Conservation (phyloP, 2,329 filamentous ascomycete genomes). For the Cytospora piceae region DNA sequence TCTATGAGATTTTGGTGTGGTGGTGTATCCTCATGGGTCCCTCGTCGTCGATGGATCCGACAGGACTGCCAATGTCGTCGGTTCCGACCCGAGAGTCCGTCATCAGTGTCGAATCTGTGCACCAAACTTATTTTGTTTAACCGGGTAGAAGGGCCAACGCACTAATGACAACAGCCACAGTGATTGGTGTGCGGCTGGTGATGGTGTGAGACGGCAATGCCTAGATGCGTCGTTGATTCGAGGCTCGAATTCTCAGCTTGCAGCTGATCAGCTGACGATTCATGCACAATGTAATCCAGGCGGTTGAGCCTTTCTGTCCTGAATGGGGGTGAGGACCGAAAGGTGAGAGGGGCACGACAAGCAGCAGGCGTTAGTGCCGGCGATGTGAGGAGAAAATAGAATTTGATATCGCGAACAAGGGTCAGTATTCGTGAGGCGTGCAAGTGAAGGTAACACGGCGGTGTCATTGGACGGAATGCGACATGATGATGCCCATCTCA, state of each 20-base stretch:
- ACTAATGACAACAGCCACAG: conserved; percentile 13
- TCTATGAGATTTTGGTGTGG: neutral
- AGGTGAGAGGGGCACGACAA: neutral
- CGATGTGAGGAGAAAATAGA: neutral
- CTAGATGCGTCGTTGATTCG: neutral
- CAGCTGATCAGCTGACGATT: neutral
- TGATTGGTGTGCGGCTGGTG: conserved; percentile 5
- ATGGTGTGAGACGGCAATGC: conserved; percentile 18
- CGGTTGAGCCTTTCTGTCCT: neutral
- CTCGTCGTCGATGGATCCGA: conserved; percentile 3
- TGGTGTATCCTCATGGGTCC: conserved; percentile 14
- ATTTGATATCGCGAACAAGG: conserved; percentile 14
- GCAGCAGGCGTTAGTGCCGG: neutral
- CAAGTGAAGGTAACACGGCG: conserved; percentile 2
- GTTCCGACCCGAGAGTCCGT: conserved; percentile 3
- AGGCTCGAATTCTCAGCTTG: neutral
- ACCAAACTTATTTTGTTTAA: neutral
- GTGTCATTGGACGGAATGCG: conserved; percentile 17
- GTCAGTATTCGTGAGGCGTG: conserved; percentile 19
- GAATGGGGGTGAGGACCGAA: neutral
- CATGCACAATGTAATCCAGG: neutral
- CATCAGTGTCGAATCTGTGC: conserved; percentile 8
- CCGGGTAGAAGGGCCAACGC: conserved; percentile 6
- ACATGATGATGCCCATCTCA: neutral
- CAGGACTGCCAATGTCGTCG: neutral